A percentile compares a stretch with the other conserved stretches of the same genome.
These are phyloP conservation scores for Coniella vitis DNA, from an alignment of 2,329 filamentous ascomycete species.

Conservation along the genomic window DNA sequence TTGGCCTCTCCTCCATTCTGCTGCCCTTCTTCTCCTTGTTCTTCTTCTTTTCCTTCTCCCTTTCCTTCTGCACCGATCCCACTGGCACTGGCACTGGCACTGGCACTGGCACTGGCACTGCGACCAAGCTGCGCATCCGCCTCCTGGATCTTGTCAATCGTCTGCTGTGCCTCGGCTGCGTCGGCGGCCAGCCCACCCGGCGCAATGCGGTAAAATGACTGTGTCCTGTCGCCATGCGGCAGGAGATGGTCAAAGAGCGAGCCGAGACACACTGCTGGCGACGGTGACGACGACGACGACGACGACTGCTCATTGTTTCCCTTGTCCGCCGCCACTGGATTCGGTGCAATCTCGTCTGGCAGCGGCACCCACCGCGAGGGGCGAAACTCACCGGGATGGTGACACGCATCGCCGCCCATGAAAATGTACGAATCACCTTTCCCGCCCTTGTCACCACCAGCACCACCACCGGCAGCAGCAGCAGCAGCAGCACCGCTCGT, in stretches of 20 bases:
- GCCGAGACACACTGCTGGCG: conserved; percentile 28
- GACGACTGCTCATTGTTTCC: neutral
- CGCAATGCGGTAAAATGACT: conserved; percentile 25
- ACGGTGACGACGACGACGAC: too few species aligned
- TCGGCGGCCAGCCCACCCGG: conserved; percentile 20
- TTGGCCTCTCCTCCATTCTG: conserved; percentile 21
- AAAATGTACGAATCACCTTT: conserved; percentile 30
- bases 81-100: too few species aligned
- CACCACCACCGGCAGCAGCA: neutral
- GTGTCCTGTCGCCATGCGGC: conserved; percentile 24
- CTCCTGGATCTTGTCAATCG: conserved; percentile 36
- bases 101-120: too few species aligned
- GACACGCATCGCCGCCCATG: conserved; percentile 36
- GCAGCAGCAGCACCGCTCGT: conserved; percentile 18
- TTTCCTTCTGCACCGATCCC: too few species aligned
- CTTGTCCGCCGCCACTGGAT: conserved; percentile 25
- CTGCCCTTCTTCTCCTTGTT: too few species aligned
- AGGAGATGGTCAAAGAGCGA: conserved; percentile 29
- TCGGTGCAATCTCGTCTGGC: conserved; percentile 30
- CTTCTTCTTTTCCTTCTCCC: too few species aligned
- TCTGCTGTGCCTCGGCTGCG: conserved; percentile 27
- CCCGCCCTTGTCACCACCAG: too few species aligned
- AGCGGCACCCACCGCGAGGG: conserved; percentile 27
- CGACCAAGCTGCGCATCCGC: conserved; percentile 29
- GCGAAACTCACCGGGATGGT: conserved; percentile 31